Evolutionary conservation across 2,329 filamentous ascomycete species (phyloP).

Genomic region (Fusarium sp.): DNA sequence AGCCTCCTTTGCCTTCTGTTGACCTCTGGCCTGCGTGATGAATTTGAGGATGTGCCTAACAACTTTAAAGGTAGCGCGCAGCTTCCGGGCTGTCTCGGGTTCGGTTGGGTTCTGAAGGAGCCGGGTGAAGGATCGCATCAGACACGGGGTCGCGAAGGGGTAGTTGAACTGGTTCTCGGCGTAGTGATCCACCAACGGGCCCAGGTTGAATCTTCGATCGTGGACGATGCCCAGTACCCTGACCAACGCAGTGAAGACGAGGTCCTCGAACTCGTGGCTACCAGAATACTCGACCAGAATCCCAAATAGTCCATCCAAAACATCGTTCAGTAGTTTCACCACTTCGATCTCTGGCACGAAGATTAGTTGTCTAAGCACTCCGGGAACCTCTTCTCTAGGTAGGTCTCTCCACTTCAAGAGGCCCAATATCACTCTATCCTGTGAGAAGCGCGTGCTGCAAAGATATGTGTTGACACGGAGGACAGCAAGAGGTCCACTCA

Average conservation of each 20-base stretch:
- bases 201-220: constrained; percentile 91
- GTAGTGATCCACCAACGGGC: constrained; percentile 91
- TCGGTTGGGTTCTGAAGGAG: constrained; percentile 87
- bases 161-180: constrained; percentile 91
- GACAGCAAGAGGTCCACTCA: constrained; percentile 84
- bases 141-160: constrained; percentile 88
- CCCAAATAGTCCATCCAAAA: constrained; percentile 91
- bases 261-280: constrained; percentile 90
- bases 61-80: constrained; percentile 94
- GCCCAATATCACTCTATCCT: constrained; percentile 87
- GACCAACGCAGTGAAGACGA: constrained; percentile 91
- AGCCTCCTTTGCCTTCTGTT: constrained; percentile 89
- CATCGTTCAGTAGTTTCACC: constrained; percentile 90
- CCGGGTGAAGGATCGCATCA: constrained; percentile 87
- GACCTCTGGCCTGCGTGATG: constrained; percentile 87
- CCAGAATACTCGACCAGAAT: constrained; percentile 92
- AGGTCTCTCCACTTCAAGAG: constrained; percentile 88
- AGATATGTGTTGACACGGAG: constrained; percentile 85
- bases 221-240: constrained; percentile 93
- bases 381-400: constrained; percentile 76
- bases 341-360: constrained; percentile 98
- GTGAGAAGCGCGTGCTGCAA: constrained; percentile 94
- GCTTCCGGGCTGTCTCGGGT: constrained; percentile 82
- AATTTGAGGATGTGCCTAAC: constrained; percentile 94
- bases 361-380: constrained; percentile 82